These are phyloP conservation scores for Calonectria leucothoes DNA, from an alignment of 2,329 filamentous ascomycete species.

Conservation along the genomic window DNA sequence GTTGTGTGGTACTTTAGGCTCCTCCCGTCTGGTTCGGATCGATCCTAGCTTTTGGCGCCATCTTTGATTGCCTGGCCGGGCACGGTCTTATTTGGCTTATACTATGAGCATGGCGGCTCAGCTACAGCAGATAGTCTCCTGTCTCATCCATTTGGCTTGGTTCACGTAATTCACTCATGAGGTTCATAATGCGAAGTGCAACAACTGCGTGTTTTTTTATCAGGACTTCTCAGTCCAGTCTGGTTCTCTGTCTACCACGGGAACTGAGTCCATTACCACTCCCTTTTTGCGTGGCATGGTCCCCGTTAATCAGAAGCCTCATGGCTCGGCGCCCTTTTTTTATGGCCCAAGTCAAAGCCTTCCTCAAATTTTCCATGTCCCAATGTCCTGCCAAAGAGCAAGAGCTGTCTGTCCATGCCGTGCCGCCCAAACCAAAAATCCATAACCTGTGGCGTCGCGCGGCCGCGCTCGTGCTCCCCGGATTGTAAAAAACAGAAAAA, in stretches of 20 bases:
- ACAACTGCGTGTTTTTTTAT: constrained; percentile 43
- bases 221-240: constrained; percentile 48
- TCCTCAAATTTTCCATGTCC: constrained; percentile 43
- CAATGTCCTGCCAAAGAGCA: constrained; percentile 45
- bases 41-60: background rate
- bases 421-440: constrained; percentile 51
- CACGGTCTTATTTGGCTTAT: background rate
- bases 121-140: no score
- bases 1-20: background rate
- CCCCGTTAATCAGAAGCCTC: constrained; percentile 43
- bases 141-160: background rate
- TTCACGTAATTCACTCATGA: background rate
- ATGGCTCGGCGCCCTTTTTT: constrained; percentile 35
- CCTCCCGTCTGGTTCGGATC: background rate
- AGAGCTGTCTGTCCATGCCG: constrained; percentile 45
- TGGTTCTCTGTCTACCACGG: constrained; percentile 49
- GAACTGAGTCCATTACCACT: constrained; percentile 40
- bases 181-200: constrained; percentile 24
- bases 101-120: background rate
- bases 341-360: constrained; percentile 41
- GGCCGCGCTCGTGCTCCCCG: constrained; percentile 51
- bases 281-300: constrained; percentile 33
- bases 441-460: constrained; percentile 52
- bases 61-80: background rate
- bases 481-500: constrained; percentile 49